Evolutionary conservation across 768 basidiomycete species (phyloP).

Genomic region (Calvatia gigantea): DNA sequence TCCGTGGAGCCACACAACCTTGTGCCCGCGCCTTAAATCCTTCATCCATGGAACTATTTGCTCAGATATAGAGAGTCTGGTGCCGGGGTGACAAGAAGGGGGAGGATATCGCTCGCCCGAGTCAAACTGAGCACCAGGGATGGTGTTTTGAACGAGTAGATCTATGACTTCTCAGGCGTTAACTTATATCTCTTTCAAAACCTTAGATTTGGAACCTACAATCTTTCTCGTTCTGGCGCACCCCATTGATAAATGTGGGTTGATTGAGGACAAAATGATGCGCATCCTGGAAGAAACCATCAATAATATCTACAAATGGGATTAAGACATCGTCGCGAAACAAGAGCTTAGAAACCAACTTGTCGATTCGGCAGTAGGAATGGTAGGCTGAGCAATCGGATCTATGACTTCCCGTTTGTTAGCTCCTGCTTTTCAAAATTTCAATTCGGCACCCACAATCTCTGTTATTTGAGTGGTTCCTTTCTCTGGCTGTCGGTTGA

Average conservation of each 20-base stretch:
- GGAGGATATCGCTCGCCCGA: conserved; percentile 1
- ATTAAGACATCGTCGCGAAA: no score
- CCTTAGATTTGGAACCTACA: neutral
- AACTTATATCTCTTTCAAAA: neutral
- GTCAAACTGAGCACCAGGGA: conserved; percentile 5
- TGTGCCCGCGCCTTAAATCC: neutral
- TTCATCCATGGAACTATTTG: neutral
- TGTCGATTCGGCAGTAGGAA: no score
- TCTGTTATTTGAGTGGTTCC: no score
- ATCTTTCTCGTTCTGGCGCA: neutral
- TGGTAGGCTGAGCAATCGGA: no score
- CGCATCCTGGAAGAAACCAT: neutral
- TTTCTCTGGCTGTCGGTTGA: no score
- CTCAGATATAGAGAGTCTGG: neutral
- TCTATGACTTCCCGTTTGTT: no score
- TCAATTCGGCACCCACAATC: no score
- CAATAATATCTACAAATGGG: no score
- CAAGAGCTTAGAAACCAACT: no score
- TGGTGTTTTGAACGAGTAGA: neutral
- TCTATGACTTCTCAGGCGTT: neutral
- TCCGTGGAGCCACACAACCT: neutral
- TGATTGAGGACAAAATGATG: neutral
- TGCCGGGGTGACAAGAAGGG: conserved; percentile 3
- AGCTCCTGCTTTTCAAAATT: no score
- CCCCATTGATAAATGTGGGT: neutral